Conservation (phyloP, 225 moss, liverwort and hornwort genomes). For the Physcomitrellopsis africana region DNA sequence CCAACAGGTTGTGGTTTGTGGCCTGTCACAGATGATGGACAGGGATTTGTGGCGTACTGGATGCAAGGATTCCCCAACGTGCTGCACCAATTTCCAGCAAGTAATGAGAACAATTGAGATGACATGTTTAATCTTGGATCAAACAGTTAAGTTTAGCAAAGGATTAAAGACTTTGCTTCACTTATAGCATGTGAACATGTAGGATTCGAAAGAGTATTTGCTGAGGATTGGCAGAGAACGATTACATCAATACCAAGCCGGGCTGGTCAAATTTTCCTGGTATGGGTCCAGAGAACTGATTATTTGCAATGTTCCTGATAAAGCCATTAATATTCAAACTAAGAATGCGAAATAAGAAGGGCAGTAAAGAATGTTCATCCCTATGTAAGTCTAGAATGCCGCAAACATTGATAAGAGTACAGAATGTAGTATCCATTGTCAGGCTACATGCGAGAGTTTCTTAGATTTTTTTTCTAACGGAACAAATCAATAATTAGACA, state of each 20-base stretch:
- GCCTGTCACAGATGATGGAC: slow-evolving; percentile 22
- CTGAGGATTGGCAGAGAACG: slow-evolving; percentile 16
- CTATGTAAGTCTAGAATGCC: neutral
- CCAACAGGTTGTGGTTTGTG: slow-evolving; percentile 22
- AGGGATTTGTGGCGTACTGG: slow-evolving; percentile 39
- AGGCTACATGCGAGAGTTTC: no score
- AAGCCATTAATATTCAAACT: slow-evolving; percentile 27
- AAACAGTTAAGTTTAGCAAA: neutral
- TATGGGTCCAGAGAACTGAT: slow-evolving; percentile 57
- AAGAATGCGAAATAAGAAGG: slow-evolving; percentile 5
- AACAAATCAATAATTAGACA: no score
- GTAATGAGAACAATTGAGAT: slow-evolving; percentile 5
- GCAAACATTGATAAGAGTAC: neutral
- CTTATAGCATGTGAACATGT: neutral
- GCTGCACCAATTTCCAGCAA: slow-evolving; percentile 42
- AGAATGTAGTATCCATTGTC: no score
- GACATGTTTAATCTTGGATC: neutral
- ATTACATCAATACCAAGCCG: slow-evolving; percentile 53
- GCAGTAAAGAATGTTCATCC: neutral
- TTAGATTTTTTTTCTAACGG: no score
- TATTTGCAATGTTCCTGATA: slow-evolving; percentile 68
- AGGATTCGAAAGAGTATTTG: slow-evolving; percentile 17
- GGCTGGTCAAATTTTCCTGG: slow-evolving; percentile 47
- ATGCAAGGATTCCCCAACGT: slow-evolving; percentile 60
- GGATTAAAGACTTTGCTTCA: neutral